Evolutionary conservation across 768 basidiomycete species (phyloP).

Genomic region (Coprinopsis sp.): DNA sequence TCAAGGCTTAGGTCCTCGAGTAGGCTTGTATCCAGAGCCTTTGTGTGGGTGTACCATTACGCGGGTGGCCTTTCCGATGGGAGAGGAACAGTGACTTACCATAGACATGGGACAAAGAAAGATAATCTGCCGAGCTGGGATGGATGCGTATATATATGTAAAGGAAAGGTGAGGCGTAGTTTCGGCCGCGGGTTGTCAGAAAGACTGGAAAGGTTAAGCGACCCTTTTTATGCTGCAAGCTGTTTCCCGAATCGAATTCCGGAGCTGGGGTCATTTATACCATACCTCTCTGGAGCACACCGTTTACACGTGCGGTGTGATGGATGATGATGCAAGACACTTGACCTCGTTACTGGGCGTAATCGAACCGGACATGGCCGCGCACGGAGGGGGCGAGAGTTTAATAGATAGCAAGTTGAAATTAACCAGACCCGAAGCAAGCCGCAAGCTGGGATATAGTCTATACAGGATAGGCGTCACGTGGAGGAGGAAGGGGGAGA

Average conservation of each 20-base stretch:
- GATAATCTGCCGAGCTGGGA: too few species aligned
- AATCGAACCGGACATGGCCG: conserved; percentile 18
- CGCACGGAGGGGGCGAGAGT: conserved; percentile 6
- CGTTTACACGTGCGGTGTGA: conserved; percentile 38
- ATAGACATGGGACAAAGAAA: conserved; percentile 16
- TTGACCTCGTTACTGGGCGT: conserved; percentile 25
- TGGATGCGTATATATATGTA: too few species aligned
- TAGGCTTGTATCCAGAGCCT: conserved; percentile 27
- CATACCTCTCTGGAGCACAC: conserved; percentile 40
- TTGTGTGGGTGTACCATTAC: conserved; percentile 7
- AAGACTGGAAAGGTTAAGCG: too few species aligned
- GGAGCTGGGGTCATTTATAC: conserved; percentile 22
- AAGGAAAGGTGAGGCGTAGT: conserved; percentile 13
- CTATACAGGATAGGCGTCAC: conserved; percentile 24
- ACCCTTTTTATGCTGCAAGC: conserved; percentile 13
- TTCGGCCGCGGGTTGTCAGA: conserved; percentile 11
- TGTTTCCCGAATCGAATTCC: conserved; percentile 6
- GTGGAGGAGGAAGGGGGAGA: conserved; percentile 21
- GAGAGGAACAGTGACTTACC: conserved; percentile 12
- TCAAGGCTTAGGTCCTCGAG: conserved; percentile 36
- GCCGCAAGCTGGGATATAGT: conserved; percentile 15
- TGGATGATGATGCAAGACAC: conserved; percentile 27
- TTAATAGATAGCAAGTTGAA: conserved; percentile 24
- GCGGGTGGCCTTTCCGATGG: conserved; percentile 6
- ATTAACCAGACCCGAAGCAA: too few species aligned